Conservation (phyloP, 148 eudicot species). For the Euryodendron excelsum region DNA sequence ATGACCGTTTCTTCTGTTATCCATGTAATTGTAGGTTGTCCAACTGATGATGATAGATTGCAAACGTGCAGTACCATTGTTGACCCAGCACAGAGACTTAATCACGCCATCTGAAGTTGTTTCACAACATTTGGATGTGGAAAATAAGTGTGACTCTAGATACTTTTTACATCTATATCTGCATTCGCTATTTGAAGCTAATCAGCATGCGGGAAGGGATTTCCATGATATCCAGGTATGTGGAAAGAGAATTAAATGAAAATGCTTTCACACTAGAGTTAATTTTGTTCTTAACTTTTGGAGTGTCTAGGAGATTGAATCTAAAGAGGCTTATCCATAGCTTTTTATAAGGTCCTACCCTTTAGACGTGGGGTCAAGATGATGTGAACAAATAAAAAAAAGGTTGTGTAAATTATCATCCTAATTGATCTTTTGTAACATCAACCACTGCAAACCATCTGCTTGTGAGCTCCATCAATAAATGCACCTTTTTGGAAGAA, state of each 20-base stretch:
- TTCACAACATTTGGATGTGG: constrained; percentile 67
- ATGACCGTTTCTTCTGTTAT: neutral
- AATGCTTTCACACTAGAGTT: neutral
- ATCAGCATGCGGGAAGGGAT: constrained; percentile 86
- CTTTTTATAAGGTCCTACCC: no score
- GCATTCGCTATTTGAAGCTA: constrained; percentile 78
- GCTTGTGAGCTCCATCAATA: neutral
- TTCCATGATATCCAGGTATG: constrained; percentile 97
- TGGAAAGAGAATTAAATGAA: neutral
- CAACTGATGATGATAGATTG: constrained; percentile 86
- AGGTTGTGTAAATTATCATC: neutral
- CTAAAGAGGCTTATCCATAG: neutral
- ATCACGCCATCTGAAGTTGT: constrained; percentile 82
- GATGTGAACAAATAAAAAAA: neutral
- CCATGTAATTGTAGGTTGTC: constrained; percentile 57
- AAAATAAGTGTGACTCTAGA: constrained; percentile 65
- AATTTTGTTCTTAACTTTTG: neutral
- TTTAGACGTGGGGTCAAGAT: neutral
- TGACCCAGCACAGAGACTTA: constrained; percentile 69
- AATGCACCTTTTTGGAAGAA: neutral
- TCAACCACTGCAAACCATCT: neutral
- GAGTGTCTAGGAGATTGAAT: neutral
- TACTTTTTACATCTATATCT: constrained; percentile 65
- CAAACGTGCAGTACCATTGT: constrained; percentile 70
- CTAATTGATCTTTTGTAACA: neutral